These are phyloP conservation scores for Allium cepa DNA, from an alignment of 106 monocot species.

Conservation along the genomic window DNA sequence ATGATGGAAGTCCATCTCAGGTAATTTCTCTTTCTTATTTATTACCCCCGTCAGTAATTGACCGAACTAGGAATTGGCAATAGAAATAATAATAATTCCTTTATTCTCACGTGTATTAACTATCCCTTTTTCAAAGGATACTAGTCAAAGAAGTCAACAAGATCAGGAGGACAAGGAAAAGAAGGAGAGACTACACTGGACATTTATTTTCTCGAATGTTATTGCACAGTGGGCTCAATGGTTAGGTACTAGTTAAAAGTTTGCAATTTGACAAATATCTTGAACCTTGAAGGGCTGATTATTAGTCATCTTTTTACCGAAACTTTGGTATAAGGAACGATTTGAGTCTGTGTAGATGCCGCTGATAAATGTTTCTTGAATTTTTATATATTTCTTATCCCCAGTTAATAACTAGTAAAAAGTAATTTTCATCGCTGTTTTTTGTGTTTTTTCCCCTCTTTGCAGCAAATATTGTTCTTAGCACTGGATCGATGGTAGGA, in stretches of 20 bases:
- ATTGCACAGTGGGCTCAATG: constrained; percentile 89
- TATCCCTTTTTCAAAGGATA: constrained; percentile 19
- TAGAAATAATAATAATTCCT: not conserved
- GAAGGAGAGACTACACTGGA: constrained; percentile 70
- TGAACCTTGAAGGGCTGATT: no score
- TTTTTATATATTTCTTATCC: no score
- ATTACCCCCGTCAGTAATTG: not conserved
- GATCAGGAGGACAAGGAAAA: constrained; percentile 50
- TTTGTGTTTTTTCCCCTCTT: not conserved
- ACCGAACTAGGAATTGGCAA: not conserved
- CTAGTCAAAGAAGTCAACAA: constrained; percentile 20
- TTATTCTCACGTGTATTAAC: not conserved
- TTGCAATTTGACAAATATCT: no score
- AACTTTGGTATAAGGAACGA: no score
- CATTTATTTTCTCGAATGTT: constrained; percentile 58
- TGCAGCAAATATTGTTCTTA: constrained; percentile 34
- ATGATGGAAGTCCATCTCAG: constrained; percentile 22
- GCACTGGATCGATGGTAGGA: constrained; percentile 35
- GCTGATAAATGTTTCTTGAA: no score
- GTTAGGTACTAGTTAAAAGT: constrained; percentile 48
- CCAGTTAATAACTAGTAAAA: no score
- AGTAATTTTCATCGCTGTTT: no score
- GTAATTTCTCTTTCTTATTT: constrained; percentile 24
- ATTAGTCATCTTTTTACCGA: no score
- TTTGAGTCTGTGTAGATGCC: no score